phyloP scores from a whole-genome alignment of 305 asterid genomes.

The Striga hermonthica region DNA sequence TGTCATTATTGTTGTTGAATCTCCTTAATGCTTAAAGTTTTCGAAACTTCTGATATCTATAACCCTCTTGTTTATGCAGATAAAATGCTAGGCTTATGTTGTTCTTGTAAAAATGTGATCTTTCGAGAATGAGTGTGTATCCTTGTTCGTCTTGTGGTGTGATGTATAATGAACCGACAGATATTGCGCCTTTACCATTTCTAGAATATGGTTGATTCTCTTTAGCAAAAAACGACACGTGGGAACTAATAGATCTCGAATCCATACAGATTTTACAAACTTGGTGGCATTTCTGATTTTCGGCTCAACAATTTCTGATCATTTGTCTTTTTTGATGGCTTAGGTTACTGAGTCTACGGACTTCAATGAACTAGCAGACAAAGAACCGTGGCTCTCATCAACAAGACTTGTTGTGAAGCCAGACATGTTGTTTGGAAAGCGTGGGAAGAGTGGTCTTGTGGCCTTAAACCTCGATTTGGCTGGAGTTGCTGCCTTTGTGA shows the following conservation, averaged over 20 bases:
- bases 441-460: constrained; percentile 93
- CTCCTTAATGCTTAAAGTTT: too few species aligned
- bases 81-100: too few species aligned
- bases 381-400: constrained; percentile 85
- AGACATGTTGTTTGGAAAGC: constrained; percentile 92
- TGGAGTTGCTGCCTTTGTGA: constrained; percentile 74
- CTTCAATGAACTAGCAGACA: constrained; percentile 64
- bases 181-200: background rate
- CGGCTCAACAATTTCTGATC: too few species aligned
- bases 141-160: background rate
- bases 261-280: too few species aligned
- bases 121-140: background rate
- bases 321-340: background rate
- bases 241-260: too few species aligned
- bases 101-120: background rate
- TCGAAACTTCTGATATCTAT: too few species aligned
- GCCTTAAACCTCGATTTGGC: constrained; percentile 90
- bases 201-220: background rate
- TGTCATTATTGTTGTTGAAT: background rate
- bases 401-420: constrained; percentile 87
- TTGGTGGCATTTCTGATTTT: too few species aligned
- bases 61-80: too few species aligned
- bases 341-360: constrained; percentile 84
- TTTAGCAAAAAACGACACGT: too few species aligned
- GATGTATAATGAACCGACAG: background rate